phyloP scores from a whole-genome alignment of 2,329 filamentous ascomycete species.

The Cladobotryum mycophilum region DNA sequence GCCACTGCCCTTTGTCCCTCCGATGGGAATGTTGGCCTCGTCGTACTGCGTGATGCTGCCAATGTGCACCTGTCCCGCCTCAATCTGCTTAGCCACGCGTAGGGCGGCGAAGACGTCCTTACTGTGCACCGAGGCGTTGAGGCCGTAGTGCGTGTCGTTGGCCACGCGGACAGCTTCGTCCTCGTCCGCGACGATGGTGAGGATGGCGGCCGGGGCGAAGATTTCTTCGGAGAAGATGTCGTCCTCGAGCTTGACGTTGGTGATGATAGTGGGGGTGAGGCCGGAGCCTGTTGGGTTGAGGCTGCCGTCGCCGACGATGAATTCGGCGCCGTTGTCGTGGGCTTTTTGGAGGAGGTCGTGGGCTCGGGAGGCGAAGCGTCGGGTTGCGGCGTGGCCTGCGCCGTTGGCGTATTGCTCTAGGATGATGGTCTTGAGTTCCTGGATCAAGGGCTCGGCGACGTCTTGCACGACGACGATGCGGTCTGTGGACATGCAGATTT shows the following conservation, averaged over 20 bases:
- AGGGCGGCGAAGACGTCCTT: conserved; percentile 52
- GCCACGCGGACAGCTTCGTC: conserved; percentile 67
- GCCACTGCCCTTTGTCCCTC: conserved; percentile 55
- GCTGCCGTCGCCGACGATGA: conserved; percentile 29
- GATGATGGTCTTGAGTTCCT: neutral
- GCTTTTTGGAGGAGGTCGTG: conserved; percentile 42
- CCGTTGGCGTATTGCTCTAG: neutral
- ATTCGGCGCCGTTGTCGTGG: conserved; percentile 52
- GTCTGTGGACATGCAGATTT: conserved; percentile 69
- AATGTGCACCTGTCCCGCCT: conserved; percentile 59
- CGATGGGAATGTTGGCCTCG: conserved; percentile 53
- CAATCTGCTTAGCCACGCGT: conserved; percentile 49
- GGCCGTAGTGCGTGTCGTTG: conserved; percentile 73
- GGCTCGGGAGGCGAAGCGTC: neutral
- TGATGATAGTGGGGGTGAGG: conserved; percentile 53
- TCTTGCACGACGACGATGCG: conserved; percentile 37
- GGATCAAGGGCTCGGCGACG: neutral
- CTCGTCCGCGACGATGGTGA: conserved; percentile 56
- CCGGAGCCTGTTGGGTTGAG: neutral
- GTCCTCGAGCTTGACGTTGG: conserved; percentile 53
- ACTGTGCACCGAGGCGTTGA: conserved; percentile 64
- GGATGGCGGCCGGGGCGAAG: conserved; percentile 63
- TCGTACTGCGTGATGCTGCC: conserved; percentile 59
- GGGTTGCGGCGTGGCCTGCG: neutral
- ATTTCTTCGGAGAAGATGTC: conserved; percentile 64